Evolutionary conservation across 1,139 yeast species (phyloP), one percentile per base, ranked within the genome.

Genomic region (Pichia sp.): DNA sequence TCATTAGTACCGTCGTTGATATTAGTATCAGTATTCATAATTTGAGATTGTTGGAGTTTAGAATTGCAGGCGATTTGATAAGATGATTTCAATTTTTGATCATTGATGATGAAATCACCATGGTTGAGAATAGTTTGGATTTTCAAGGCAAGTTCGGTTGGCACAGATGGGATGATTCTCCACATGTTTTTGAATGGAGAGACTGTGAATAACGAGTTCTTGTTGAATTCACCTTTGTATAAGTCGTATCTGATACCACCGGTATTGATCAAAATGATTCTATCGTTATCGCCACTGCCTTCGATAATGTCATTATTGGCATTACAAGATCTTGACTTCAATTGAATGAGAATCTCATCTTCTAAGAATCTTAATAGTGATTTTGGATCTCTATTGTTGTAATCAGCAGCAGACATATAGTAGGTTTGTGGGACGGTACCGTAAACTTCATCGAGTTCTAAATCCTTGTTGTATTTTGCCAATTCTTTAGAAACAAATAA

Each of bases 211-310:
- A 86, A 85, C 0, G 94, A 75, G 65, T 91, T 96, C 38, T 72
- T 68, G 0, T 96, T 90, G 62, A 85, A 93, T 1, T 84, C 81
- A 0, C 98, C 99, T 63, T 84, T 80, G 68, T 85, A 86, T 47
- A 93, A 67, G 62, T 93, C 98, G 62, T 88, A 93, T 44, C 99
- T 76, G 5, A 93, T 76, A 0, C 96, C 85, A 0, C 98, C 98
- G 0, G 97, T 85, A 61, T 93, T 93, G 50, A 89, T 79, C 40
- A 87, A 68, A 30, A 89, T 75, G 22, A 82, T 69, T 50, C 96
- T 71, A 24, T 86, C 77, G 7, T 59, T 53, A 9, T 55, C 37
- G 2, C 47, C 37, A 8, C 38, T 36, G 47, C 1, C 31, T 28
- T 28, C 7, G 14, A 43, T 40, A 19, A 38, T 34, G 2, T 50